phyloP scores from a whole-genome alignment of 805 yeast species.

The Sporopachydermia lactativora region DNA sequence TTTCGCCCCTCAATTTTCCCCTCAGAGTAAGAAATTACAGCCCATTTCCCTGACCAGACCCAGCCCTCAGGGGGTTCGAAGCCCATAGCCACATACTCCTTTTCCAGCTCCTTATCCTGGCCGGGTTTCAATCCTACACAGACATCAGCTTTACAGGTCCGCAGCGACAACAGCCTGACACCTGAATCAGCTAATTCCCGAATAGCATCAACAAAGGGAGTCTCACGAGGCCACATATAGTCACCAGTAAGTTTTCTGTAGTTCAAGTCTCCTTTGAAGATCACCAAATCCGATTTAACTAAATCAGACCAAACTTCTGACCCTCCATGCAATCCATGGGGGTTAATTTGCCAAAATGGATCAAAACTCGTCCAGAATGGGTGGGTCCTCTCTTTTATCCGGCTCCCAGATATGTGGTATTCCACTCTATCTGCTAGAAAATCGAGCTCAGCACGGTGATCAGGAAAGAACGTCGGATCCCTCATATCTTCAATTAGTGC shows the following conservation, averaged over 20 bases:
- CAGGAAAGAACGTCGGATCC: constrained; percentile 35
- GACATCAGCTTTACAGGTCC: constrained; percentile 96
- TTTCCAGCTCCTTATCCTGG: constrained; percentile 49
- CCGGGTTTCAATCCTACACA: constrained; percentile 71
- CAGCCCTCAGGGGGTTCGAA: constrained; percentile 57
- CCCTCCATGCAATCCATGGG: constrained; percentile 41
- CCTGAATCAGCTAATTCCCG: constrained; percentile 51
- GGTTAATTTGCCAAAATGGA: constrained; percentile 59
- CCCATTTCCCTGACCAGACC: constrained; percentile 88
- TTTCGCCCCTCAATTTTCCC: constrained; percentile 23
- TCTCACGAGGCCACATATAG: constrained; percentile 72
- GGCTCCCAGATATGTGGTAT: constrained; percentile 30
- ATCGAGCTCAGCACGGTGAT: constrained; percentile 30
- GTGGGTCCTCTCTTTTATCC: constrained; percentile 38
- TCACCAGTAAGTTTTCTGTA: constrained; percentile 92
- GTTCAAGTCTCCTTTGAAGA: constrained; percentile 92
- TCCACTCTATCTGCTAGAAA: constrained; percentile 32
- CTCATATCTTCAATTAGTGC: constrained; percentile 41
- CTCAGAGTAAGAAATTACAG: constrained; percentile 55
- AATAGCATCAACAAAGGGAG: constrained; percentile 59
- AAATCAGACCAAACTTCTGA: constrained; percentile 47
- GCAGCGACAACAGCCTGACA: constrained; percentile 54
- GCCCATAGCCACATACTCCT: constrained; percentile 35
- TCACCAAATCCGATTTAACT: constrained; percentile 48
- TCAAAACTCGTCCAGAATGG: constrained; percentile 79